Percentiles rank a stretch among this genome's conserved stretches.
Evolutionary conservation across 2,329 filamentous ascomycete genomes (phyloP).

Genomic region (Fusarium decemcellulare): DNA sequence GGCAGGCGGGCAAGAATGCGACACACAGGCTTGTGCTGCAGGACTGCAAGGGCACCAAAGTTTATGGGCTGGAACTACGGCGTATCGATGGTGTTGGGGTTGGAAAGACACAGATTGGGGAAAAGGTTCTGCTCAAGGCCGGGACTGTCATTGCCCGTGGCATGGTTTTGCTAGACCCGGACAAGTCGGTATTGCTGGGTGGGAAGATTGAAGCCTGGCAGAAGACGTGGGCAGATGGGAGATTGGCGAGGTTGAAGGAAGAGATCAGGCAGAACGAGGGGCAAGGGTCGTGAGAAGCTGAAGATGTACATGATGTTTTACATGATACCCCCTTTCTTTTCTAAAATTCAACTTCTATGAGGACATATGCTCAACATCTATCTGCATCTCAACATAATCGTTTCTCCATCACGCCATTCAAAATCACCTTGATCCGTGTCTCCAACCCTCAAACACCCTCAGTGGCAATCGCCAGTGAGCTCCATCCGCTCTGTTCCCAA

Average conservation of each 20-base stretch:
- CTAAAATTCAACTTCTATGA: conserved; percentile 7
- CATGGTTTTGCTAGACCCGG: conserved; percentile 81
- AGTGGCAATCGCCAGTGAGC: conserved; percentile 59
- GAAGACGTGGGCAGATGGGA: conserved; percentile 79
- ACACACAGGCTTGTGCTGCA: conserved; percentile 88
- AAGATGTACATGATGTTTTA: conserved; percentile 6
- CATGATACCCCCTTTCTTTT: conserved; percentile 37
- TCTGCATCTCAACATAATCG: conserved; percentile 3
- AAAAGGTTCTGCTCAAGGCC: conserved; percentile 82
- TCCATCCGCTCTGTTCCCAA: conserved; percentile 80
- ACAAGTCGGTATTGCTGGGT: conserved; percentile 79
- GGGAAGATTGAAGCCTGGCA: conserved; percentile 90
- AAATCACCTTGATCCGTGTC: neutral
- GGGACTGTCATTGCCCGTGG: conserved; percentile 79
- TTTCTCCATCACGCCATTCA: conserved; percentile 16
- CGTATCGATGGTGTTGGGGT: conserved; percentile 76
- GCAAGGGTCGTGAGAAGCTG: conserved; percentile 16
- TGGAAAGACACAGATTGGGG: conserved; percentile 78
- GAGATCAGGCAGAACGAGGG: conserved; percentile 61
- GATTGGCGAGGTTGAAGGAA: conserved; percentile 78
- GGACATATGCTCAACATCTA: neutral
- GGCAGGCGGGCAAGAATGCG: conserved; percentile 58
- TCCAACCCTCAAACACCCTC: conserved; percentile 33
- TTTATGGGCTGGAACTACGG: conserved; percentile 81
- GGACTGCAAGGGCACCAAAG: conserved; percentile 78